A percentile compares a stretch with the other conserved stretches of the same genome.
Evolutionary conservation across 1,284 basidiomycete genomes (phyloP).

Genomic region (Moesziomyces sp.): DNA sequence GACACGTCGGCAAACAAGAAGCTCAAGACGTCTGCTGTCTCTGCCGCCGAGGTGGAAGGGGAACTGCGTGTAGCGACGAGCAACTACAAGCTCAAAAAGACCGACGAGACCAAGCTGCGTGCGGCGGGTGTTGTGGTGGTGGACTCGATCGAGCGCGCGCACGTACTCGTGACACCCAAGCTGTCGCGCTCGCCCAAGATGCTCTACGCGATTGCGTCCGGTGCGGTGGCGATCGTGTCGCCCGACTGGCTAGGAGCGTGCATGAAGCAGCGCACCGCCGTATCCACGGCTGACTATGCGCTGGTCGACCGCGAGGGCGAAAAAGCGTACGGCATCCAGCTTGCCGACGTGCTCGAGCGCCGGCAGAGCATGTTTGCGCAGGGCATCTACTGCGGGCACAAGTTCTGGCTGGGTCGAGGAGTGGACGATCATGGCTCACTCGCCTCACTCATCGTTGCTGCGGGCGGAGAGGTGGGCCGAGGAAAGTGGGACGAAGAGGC

Average conservation of each 20-base stretch:
- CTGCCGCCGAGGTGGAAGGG: not conserved
- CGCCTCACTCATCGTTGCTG: conserved; percentile 28
- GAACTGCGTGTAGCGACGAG: conserved; percentile 22
- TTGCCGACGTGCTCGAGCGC: conserved; percentile 29
- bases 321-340: conserved; percentile 26
- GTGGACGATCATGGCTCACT: conserved; percentile 30
- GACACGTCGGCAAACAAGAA: conserved; percentile 4
- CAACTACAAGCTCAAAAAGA: conserved; percentile 38
- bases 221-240: conserved; percentile 23
- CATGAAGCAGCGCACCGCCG: conserved; percentile 11
- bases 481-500: conserved; percentile 24
- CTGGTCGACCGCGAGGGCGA: conserved; percentile 25
- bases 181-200: conserved; percentile 46
- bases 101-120: conserved; percentile 28
- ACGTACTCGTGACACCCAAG: conserved; percentile 38
- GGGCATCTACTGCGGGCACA: conserved; percentile 36
- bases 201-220: conserved; percentile 42
- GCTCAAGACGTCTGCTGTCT: not conserved
- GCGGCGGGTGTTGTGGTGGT: conserved; percentile 27
- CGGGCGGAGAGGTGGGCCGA: conserved; percentile 22
- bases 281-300: not conserved
- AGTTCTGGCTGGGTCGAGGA: conserved; percentile 41
- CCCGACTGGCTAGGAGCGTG: conserved; percentile 41
- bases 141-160: conserved; percentile 37
- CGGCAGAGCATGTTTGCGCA: conserved; percentile 8